Evolutionary conservation across 2,329 filamentous ascomycete species (phyloP), one percentile per base, ranked within the genome.

Genomic region (Talaromyces sp.): DNA sequence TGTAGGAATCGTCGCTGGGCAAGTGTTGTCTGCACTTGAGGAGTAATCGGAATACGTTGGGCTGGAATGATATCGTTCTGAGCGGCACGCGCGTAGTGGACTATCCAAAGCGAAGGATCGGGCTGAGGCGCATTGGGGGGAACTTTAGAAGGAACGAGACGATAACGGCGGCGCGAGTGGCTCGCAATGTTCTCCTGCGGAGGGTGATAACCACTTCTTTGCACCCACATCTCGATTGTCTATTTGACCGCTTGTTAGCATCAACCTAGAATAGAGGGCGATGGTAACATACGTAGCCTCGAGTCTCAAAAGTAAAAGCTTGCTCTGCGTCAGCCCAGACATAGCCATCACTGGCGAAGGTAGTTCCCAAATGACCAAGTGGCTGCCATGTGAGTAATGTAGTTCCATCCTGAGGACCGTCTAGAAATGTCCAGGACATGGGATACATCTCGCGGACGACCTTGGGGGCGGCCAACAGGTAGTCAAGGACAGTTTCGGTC

Each of bases 371-470:
- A 65, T 89, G 86, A 71, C 89, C 85, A 61, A 90, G 82, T 1
- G 94, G 91, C 76, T 97, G 93, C 94, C 94, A 98, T 61, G 91
- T 90, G 68, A 98, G 83, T 75, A 95, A 86, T 53, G 97, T 86
- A 8, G 89, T 90, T 64, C 93, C 93, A 78, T 96, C 92, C 61
- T 85, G 85, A 11, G 94, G 94, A 62, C 88, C 86, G 72, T 95
- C 88, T 65, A 98, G 86, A 77, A 94, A 97, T 54, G 91, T 93
- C 94, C 94, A 99, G 79, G 90, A 91, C 84, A 99, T 93, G 2
- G 94, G 88, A 58, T 93, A 89, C 69, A 89, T 84, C 74, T 96
- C 90, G 77, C 92, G 91, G 71, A 93, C 90, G 68, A 97, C 90
- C 74, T 91, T 90, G 8, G 93, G 92, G 45, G 93, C 93, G 72